Evolutionary conservation across 106 monocot genomes (phyloP), one percentile per base, ranked within the genome.

Genomic region (Dendrobium catenatum): DNA sequence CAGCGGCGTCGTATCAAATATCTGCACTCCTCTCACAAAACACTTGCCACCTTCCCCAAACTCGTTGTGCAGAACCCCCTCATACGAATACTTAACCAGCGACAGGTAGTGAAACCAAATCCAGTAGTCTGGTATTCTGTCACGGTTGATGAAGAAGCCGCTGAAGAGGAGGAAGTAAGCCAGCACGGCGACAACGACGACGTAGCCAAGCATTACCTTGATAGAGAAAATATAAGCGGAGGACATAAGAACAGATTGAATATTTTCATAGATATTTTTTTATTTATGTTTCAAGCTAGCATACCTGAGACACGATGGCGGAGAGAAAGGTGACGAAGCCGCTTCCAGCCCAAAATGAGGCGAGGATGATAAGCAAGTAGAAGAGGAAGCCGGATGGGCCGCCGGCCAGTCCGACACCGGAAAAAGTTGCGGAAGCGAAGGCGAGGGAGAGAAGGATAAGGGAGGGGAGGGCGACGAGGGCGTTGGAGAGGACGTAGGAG

Each of bases 61-160:
- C 86, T 95, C 94, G 82, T 92, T 95, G 81, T 86, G 83, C 42
- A 95, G 72, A 78, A 92, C 92, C 9, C 86, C 94, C 80, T 95
- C 90, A 79, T 90, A 95, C 22, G 94, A 90, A 68, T 95, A 95
- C 88, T 92, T 92, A 8, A 95, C 86, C 20, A 95, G 84, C 26
- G 94, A 95, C 9, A 95, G 48, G 86, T 92, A 95, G 83, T 95
- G 94, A 87, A 95, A 95, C 94, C 94, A 95, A 2, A 90, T 81
- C 94, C 94, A 95, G 84, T 95, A 95, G 44, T 78, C 37, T 0
- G 92, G 90, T 46, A 95, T 92, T 31, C 94, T 58, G 26, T 92
- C 85, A 2, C 92, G 81, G 77, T 83, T 90, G 78, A 95, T 92
- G 88, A 92, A 95, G 88, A 92, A 95, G 15, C 94, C 94, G 22